These are phyloP conservation scores for Parasitella parasitica DNA, from an alignment of 371 early-diverging fungal species.

Conservation along the genomic window DNA sequence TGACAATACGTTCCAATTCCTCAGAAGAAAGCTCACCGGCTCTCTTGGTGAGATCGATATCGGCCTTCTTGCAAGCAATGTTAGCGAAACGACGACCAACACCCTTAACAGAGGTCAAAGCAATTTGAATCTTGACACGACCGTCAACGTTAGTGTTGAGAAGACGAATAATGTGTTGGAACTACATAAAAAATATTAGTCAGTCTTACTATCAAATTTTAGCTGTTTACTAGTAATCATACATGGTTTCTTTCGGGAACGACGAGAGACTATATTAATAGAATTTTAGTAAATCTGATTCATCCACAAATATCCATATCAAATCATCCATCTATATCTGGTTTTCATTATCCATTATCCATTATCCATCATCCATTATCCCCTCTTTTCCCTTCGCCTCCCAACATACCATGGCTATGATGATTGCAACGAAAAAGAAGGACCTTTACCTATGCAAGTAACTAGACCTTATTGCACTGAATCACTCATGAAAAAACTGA, in stretches of 20 bases:
- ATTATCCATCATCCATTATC: constrained; percentile 17
- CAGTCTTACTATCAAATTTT: not conserved
- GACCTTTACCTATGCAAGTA: constrained; percentile 15
- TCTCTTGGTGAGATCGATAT: constrained; percentile 93
- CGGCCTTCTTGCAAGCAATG: constrained; percentile 98
- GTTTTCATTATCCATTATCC: constrained; percentile 16
- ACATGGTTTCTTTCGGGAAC: constrained; percentile 76
- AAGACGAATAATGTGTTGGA: constrained; percentile 99
- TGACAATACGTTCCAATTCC: constrained; percentile 89
- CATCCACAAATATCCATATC: constrained; percentile 4
- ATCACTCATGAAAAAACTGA: not conserved
- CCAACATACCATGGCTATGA: constrained; percentile 20
- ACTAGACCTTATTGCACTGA: constrained; percentile 7
- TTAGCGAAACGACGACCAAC: constrained; percentile 98
- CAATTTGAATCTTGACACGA: constrained; percentile 93
- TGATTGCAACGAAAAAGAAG: constrained; percentile 27
- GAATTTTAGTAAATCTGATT: not conserved
- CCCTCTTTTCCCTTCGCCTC: not conserved
- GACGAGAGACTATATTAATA: constrained; percentile 74
- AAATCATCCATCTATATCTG: not conserved
- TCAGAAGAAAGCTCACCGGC: constrained; percentile 97
- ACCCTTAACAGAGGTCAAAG: constrained; percentile 98
- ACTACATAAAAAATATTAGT: constrained; percentile 23
- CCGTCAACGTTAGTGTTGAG: constrained; percentile 99
- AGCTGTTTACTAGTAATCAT: constrained; percentile 29